Evolutionary conservation across 805 yeast species (phyloP).

Genomic region (Teunomyces cretensis): DNA sequence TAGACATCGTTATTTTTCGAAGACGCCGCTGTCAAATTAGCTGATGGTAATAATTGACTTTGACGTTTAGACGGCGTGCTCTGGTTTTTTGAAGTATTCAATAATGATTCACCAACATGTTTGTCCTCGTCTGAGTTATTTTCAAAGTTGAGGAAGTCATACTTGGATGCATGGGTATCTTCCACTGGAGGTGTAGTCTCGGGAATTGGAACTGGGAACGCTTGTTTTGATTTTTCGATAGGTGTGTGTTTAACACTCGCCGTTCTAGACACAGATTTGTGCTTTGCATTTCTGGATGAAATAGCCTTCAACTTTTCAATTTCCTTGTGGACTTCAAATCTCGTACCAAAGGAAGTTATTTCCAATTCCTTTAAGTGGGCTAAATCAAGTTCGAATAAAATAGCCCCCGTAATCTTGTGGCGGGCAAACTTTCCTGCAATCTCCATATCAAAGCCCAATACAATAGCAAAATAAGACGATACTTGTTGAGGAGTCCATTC

Average conservation of each 20-base stretch:
- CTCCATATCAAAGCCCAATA: constrained; percentile 68
- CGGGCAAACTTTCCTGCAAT: constrained; percentile 78
- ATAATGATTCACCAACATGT: constrained; percentile 10
- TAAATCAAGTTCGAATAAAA: constrained; percentile 80
- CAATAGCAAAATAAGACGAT: constrained; percentile 65
- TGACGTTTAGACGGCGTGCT: background rate
- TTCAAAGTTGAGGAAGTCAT: constrained; percentile 4
- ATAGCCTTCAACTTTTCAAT: constrained; percentile 63
- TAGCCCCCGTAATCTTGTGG: constrained; percentile 87
- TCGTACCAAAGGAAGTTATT: constrained; percentile 88
- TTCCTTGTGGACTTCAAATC: constrained; percentile 88
- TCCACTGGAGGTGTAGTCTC: background rate
- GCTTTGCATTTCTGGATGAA: constrained; percentile 12
- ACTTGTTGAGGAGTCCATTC: constrained; percentile 90
- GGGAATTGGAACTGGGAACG: background rate
- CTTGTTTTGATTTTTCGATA: background rate
- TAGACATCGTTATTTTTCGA: constrained; percentile 1
- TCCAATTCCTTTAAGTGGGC: constrained; percentile 88
- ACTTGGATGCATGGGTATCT: background rate
- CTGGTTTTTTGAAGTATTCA: background rate
- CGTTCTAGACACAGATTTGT: constrained; percentile 11
- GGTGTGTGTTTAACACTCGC: constrained; percentile 7
- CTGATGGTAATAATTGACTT: constrained; percentile 9
- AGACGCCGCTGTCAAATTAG: constrained; percentile 4
- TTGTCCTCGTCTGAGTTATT: constrained; percentile 18